Base-by-base conservation (phyloP, 768 basidiomycete genomes). In the Zangia roseola region DNA sequence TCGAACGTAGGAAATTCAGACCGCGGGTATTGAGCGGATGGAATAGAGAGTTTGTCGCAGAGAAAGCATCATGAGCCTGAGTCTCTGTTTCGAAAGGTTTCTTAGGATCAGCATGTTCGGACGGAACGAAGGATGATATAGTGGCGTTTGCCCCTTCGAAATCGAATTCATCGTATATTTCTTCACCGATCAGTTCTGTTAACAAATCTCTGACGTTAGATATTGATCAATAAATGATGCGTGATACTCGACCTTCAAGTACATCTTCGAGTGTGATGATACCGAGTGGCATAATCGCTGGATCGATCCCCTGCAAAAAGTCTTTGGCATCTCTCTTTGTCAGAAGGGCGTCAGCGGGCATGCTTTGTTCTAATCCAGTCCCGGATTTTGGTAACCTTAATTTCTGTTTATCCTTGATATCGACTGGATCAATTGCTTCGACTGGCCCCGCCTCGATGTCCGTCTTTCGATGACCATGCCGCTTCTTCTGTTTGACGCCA, bases 251-350 rank as follows among this genome's bases (percentile, higher is more conserved):
- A 86, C 88, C 88, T 80, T 95, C 93, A 10, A 95, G 74, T 9
- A 95, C 89, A 55, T 95, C 93, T 68, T 95, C 93, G 2, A 95
- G 77, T 0, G 93, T 95, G 52, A 95, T 94, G 58, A 95, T 91
- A 42, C 93, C 93, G 21, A 94, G 74, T 3, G 91, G 91, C 74
- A 86, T 86, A 28, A 92, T 76, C 17, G 84, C 82, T 0, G 86
- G 88, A 63, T 94, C 91, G 45, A 92, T 79, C 34, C 79, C 79
- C 72, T 87, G 84, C 65, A 94, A 72, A 71, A 93, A 92, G 82
- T 87, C 83, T n/a, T 84, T 82, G 28, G 87, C 90, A 41, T 79
- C 79, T 53, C 82, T 79, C 60, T 88, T 83, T 3, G 82, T 78
- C 50, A 94, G 69, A 45, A 92, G 85, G 14, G 91, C 91, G 69